These are phyloP conservation scores for Auricularia heimuer DNA, from an alignment of 768 basidiomycete genomes.

Conservation along the genomic window DNA sequence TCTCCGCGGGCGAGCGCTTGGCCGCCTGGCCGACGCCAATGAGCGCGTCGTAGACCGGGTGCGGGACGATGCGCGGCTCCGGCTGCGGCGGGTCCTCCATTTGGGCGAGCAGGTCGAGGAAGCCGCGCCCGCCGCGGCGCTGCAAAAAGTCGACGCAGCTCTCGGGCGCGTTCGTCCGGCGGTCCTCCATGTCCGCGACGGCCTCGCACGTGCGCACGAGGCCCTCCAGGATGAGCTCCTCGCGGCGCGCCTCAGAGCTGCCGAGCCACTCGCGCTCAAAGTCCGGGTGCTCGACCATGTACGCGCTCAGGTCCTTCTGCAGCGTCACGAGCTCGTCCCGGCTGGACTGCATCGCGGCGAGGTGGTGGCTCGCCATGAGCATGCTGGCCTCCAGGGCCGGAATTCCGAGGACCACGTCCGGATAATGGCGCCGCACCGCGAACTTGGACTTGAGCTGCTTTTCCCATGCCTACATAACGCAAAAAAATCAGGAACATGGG, in stretches of 20 bases:
- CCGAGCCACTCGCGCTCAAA: background rate
- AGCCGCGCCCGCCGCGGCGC: background rate
- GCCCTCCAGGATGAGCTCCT: background rate
- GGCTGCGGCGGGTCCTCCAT: background rate
- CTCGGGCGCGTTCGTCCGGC: background rate
- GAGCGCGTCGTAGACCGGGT: background rate
- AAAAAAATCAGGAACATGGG: background rate
- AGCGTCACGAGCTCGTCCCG: background rate
- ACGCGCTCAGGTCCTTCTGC: background rate
- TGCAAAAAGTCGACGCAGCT: background rate
- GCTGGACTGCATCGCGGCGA: background rate
- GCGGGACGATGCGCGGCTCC: background rate
- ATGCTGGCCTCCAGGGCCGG: background rate
- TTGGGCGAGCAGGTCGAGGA: background rate
- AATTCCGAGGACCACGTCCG: background rate
- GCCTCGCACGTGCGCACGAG: conserved; percentile 1
- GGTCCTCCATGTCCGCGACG: background rate
- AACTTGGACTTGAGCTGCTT: background rate
- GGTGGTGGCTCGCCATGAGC: background rate
- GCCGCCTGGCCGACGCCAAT: background rate
- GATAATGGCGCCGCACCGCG: background rate
- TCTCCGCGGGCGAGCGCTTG: background rate
- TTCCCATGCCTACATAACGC: background rate
- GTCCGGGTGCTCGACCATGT: background rate
- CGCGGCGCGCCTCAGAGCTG: background rate